Evolutionary conservation across 225 moss, liverwort and hornwort genomes (phyloP).

Genomic region (Sphagnum contortum): DNA sequence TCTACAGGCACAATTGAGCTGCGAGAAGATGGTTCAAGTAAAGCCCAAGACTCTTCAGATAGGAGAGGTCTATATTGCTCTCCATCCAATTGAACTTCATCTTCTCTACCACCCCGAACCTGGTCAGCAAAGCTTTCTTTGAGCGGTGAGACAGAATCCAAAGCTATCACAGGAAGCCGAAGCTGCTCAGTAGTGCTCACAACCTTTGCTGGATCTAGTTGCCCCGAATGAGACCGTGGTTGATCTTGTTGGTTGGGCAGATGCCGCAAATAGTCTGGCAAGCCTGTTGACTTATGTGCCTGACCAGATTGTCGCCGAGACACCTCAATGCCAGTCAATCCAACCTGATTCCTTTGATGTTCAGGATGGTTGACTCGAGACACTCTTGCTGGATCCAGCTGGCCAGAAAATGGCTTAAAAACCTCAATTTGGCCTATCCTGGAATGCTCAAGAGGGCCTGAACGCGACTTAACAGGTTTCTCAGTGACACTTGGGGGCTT

Average conservation of each 20-base stretch:
- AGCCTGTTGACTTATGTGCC: conserved; percentile 37
- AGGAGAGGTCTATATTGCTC: conserved; percentile 20
- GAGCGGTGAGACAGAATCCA: conserved; percentile 17
- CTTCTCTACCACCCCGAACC: conserved; percentile 12
- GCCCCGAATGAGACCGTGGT: background rate
- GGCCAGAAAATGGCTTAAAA: conserved; percentile 39
- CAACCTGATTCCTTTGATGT: conserved; percentile 32
- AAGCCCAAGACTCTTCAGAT: conserved; percentile 18
- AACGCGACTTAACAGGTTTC: conserved; percentile 13
- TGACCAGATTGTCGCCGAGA: conserved; percentile 36
- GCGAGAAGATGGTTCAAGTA: conserved; percentile 8
- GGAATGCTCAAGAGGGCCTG: conserved; percentile 47
- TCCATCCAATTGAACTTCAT: conserved; percentile 16
- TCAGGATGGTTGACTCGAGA: conserved; percentile 29
- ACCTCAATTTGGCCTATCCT: conserved; percentile 20
- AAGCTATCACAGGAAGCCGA: conserved; percentile 4
- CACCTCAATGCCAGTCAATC: conserved; percentile 22
- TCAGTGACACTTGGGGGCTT: conserved; percentile 7
- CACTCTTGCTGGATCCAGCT: conserved; percentile 24
- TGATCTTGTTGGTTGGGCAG: conserved; percentile 33
- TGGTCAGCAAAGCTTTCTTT: conserved; percentile 5
- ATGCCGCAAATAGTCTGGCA: conserved; percentile 49
- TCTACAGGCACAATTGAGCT: conserved; percentile 19
- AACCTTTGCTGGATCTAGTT: conserved; percentile 2
- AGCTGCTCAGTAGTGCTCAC: conserved; percentile 1